These are phyloP conservation scores for Stropharia rugosoannulata DNA, from an alignment of 768 basidiomycete genomes.

Conservation along the genomic window DNA sequence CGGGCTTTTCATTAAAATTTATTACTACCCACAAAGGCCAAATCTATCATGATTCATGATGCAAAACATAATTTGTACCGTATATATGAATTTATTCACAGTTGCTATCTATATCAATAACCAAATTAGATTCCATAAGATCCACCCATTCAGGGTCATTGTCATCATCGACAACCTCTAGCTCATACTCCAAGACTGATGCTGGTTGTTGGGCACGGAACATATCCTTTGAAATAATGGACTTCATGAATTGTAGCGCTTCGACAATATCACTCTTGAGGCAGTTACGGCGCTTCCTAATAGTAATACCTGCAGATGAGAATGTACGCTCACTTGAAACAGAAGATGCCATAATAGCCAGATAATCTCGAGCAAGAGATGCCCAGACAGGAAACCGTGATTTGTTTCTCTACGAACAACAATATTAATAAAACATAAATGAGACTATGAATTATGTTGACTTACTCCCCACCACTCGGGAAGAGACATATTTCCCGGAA, in stretches of 20 bases:
- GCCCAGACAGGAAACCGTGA: constrained; percentile 31
- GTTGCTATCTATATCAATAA: no score
- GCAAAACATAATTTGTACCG: no score
- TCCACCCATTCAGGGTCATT: no score
- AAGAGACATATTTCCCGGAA: background rate
- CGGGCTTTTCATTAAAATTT: no score
- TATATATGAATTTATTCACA: no score
- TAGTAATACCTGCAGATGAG: constrained; percentile 37
- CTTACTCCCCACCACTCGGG: constrained; percentile 1
- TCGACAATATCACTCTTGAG: constrained; percentile 35
- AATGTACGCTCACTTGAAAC: constrained; percentile 41
- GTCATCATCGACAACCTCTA: no score
- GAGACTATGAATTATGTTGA: background rate
- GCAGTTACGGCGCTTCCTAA: constrained; percentile 30
- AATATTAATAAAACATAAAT: background rate
- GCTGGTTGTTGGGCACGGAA: no score
- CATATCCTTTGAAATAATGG: no score
- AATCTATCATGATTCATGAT: no score
- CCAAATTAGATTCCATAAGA: no score
- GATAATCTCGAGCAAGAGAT: constrained; percentile 33
- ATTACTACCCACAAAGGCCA: no score
- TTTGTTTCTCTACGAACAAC: constrained; percentile 19
- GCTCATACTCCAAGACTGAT: no score
- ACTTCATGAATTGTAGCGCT: constrained; percentile 29
- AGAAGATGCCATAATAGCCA: constrained; percentile 36